Percentiles rank a stretch among this genome's conserved stretches.
Evolutionary conservation across 768 basidiomycete species (phyloP).

Genomic region (Heimioporus sp.): DNA sequence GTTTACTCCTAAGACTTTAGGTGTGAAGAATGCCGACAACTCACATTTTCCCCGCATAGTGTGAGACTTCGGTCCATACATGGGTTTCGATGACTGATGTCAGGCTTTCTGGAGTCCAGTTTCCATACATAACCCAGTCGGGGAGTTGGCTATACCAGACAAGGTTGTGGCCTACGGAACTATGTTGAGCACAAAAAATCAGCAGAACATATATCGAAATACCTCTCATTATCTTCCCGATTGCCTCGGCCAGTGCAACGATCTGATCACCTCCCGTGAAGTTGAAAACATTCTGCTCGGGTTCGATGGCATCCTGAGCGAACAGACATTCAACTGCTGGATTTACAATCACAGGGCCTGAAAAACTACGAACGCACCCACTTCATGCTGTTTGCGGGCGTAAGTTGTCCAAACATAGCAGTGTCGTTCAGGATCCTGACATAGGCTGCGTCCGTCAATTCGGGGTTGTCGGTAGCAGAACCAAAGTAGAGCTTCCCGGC

Average conservation of each 20-base stretch:
- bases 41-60: slow-evolving; percentile 15
- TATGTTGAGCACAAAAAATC: neutral
- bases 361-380: slow-evolving; percentile 13
- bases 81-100: slow-evolving; percentile 16
- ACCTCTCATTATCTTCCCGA: slow-evolving; percentile 21
- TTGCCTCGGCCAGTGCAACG: slow-evolving; percentile 16
- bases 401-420: slow-evolving; percentile 18
- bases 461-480: slow-evolving; percentile 46
- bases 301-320: slow-evolving; percentile 20
- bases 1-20: neutral
- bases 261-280: slow-evolving; percentile 22
- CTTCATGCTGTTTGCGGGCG: slow-evolving; percentile 19
- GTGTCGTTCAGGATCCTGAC: slow-evolving; percentile 6
- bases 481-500: slow-evolving; percentile 48
- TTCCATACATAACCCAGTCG: slow-evolving; percentile 13
- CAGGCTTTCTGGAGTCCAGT: slow-evolving; percentile 12
- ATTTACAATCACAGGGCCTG: neutral
- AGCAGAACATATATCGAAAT: neutral
- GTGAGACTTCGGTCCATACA: slow-evolving; percentile 15
- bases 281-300: slow-evolving; percentile 23
- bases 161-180: slow-evolving; percentile 16
- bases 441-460: slow-evolving; percentile 35
- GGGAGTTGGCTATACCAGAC: slow-evolving; percentile 19
- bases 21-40: neutral
- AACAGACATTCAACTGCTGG: neutral